Evolutionary conservation across 306 rosid species (phyloP).

Genomic region (Alnus glutinosa): DNA sequence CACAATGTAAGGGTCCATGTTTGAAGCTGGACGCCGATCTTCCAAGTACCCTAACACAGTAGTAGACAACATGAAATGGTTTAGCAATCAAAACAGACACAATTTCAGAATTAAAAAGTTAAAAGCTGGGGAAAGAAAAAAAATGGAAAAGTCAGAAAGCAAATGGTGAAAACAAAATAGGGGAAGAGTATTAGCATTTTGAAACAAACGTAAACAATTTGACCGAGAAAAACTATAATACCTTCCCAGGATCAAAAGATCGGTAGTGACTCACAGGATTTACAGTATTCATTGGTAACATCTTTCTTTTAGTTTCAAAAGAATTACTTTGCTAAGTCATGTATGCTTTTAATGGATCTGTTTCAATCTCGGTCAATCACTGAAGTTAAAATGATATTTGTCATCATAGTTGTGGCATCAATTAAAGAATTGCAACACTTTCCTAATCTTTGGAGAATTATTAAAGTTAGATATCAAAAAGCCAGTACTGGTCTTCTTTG

Average conservation of each 20-base stretch:
- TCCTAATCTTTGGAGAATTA: background rate
- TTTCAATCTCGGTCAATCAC: background rate
- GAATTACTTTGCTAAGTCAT: background rate
- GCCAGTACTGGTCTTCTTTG: background rate
- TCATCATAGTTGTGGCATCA: background rate
- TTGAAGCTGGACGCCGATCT: slow-evolving; percentile 98
- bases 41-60: slow-evolving; percentile 84
- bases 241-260: background rate
- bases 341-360: background rate
- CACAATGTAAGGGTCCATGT: slow-evolving; percentile 98
- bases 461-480: background rate
- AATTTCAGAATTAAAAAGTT: background rate
- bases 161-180: background rate
- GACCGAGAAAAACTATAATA: background rate
- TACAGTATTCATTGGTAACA: background rate
- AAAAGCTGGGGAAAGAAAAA: background rate
- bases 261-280: background rate
- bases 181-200: background rate
- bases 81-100: slow-evolving; percentile 10
- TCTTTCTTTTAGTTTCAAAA: background rate
- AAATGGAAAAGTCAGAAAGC: background rate
- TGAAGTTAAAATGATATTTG: background rate
- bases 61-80: slow-evolving; percentile 26
- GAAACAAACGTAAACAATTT: background rate
- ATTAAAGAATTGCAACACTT: background rate